phyloP scores from a whole-genome alignment of 129 eudicot species.

The Artemisia argyi region DNA sequence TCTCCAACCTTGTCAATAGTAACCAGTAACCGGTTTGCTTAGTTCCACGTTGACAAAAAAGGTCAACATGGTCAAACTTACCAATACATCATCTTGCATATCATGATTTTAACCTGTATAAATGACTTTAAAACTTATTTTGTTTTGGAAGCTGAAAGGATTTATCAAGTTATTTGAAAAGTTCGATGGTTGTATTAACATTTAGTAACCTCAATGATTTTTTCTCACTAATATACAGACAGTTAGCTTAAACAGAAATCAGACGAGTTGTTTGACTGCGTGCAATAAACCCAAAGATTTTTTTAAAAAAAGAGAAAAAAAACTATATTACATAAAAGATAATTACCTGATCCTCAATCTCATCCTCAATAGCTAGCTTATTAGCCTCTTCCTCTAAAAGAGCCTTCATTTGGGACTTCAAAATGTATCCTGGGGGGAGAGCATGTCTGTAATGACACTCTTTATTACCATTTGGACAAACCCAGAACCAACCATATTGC shows the following conservation, averaged over 20 bases:
- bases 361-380: constrained; percentile 83
- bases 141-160: neutral
- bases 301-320: neutral
- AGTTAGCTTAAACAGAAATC: neutral
- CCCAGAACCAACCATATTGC: constrained; percentile 98
- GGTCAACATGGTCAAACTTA: constrained; percentile 6
- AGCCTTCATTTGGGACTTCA: constrained; percentile 97
- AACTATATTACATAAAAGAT: neutral
- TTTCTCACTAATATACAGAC: neutral
- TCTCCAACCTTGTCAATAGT: neutral
- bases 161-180: neutral
- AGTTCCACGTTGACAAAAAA: neutral
- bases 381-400: constrained; percentile 78
- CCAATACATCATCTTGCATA: neutral
- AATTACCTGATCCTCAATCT: constrained; percentile 81
- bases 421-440: constrained; percentile 84
- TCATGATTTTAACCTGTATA: neutral
- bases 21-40: neutral
- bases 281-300: neutral
- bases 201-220: neutral
- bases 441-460: constrained; percentile 91
- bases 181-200: neutral
- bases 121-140: neutral
- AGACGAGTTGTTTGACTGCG: neutral
- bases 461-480: constrained; percentile 89